Conservation (phyloP, 495 filamentous ascomycete genomes). For the Cercophora sp. region DNA sequence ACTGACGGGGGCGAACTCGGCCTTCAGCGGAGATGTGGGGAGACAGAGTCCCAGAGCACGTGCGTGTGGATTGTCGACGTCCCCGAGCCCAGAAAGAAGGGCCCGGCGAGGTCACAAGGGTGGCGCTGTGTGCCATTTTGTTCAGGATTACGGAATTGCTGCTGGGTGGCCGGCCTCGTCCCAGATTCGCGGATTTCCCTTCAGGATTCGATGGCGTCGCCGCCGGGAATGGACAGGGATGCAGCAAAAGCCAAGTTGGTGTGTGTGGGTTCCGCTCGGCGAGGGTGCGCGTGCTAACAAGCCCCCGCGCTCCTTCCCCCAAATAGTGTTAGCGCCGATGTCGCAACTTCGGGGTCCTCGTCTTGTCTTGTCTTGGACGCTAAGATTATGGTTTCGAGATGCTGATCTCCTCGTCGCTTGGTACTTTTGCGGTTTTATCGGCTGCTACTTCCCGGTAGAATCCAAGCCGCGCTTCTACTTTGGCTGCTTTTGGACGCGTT, state of each 20-base stretch:
- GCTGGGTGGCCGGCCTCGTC: conserved; percentile 1
- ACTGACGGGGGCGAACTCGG: background rate
- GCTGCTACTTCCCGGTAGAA: too few species aligned
- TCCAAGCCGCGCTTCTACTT: too few species aligned
- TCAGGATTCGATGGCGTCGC: background rate
- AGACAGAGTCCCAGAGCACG: too few species aligned
- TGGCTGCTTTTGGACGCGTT: too few species aligned
- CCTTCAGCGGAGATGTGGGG: too few species aligned
- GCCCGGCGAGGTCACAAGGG: background rate
- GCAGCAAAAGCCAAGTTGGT: background rate
- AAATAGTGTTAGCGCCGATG: background rate
- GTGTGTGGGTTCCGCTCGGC: too few species aligned
- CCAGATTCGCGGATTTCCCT: conserved; percentile 12
- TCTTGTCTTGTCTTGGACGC: too few species aligned
- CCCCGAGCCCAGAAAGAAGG: background rate
- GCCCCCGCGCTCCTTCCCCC: background rate
- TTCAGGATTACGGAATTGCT: conserved; percentile 9
- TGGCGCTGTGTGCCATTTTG: conserved; percentile 13
- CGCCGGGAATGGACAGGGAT: background rate
- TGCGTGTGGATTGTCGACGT: background rate
- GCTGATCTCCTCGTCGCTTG: too few species aligned
- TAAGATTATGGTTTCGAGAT: too few species aligned
- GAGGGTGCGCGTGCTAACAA: too few species aligned
- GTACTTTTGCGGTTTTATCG: too few species aligned
- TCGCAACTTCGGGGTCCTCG: too few species aligned